A percentile compares a stretch with the other conserved stretches of the same genome.
These are phyloP conservation scores for Pachyrhizus erosus DNA, from an alignment of 306 rosid species.

Conservation along the genomic window DNA sequence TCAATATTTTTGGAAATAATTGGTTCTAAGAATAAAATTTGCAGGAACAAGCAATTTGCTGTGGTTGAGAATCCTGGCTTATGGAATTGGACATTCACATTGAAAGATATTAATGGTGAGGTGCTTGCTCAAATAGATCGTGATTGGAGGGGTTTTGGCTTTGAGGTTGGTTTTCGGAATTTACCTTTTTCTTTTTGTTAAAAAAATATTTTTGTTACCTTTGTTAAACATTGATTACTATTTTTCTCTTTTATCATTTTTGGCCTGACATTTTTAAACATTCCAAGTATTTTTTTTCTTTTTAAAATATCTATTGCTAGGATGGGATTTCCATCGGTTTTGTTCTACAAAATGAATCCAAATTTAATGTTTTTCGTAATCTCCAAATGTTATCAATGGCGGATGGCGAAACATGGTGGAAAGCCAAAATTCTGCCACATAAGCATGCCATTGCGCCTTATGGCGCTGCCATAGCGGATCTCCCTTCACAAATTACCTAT, in stretches of 20 bases:
- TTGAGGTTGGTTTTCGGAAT: slow-evolving; percentile 73
- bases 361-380: not conserved
- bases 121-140: slow-evolving; percentile 94
- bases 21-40: slow-evolving; percentile 40
- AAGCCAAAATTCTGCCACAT: too few species aligned
- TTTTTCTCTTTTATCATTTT: slow-evolving; percentile 20
- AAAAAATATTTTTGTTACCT: not conserved
- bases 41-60: slow-evolving; percentile 87
- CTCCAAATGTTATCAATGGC: not conserved
- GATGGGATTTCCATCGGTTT: slow-evolving; percentile 16
- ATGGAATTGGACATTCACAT: slow-evolving; percentile 96
- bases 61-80: slow-evolving; percentile 97
- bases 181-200: not conserved
- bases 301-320: slow-evolving; percentile 4
- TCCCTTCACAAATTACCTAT: too few species aligned
- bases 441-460: too few species aligned
- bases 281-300: not conserved
- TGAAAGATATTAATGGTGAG: slow-evolving; percentile 77
- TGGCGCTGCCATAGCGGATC: too few species aligned
- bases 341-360: slow-evolving; percentile 34
- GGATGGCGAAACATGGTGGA: too few species aligned
- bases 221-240: not conserved
- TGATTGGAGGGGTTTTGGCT: slow-evolving; percentile 98
- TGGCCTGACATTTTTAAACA: not conserved
- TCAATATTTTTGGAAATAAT: not conserved